Evolutionary conservation across 129 eudicot genomes (phyloP).

Genomic region (Pittosporum tobira): DNA sequence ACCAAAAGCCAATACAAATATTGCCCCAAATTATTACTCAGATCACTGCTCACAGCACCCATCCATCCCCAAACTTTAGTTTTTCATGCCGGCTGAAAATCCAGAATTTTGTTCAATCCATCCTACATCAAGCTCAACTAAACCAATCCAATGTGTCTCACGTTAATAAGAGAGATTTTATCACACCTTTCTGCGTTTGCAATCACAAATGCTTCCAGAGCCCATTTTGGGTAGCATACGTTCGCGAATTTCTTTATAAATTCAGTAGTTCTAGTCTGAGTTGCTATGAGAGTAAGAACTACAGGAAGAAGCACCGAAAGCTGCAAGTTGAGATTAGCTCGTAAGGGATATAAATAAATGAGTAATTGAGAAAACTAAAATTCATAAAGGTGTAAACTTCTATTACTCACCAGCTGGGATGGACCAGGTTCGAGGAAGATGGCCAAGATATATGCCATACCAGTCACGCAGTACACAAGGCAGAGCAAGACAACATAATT

Average conservation of each 20-base stretch:
- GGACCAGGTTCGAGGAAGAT: slow-evolving; percentile 91
- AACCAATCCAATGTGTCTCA: not conserved
- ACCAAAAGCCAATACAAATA: not conserved
- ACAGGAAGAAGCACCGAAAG: slow-evolving; percentile 89
- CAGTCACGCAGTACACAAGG: slow-evolving; percentile 92
- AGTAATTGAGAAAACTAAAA: not conserved
- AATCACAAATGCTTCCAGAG: slow-evolving; percentile 82
- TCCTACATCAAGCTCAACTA: not conserved
- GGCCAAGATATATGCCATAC: slow-evolving; percentile 75
- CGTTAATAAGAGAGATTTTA: not conserved
- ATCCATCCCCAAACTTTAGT: not conserved
- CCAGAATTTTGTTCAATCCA: not conserved
- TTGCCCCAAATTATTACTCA: not conserved
- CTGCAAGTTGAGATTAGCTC: slow-evolving; percentile 32
- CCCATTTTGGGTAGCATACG: slow-evolving; percentile 87
- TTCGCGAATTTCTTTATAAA: slow-evolving; percentile 40
- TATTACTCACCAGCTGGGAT: slow-evolving; percentile 68
- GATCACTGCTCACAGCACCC: not conserved
- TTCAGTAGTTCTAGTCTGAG: slow-evolving; percentile 33
- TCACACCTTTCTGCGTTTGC: slow-evolving; percentile 74
- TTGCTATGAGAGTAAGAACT: slow-evolving; percentile 70
- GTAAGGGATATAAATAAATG: not conserved
- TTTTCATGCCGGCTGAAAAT: not conserved
- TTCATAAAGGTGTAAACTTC: not conserved
- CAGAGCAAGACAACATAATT: slow-evolving; percentile 68